Base-by-base conservation (phyloP, 192 early-diverging fungal genomes). In the Gamsiella multidivaricata region DNA sequence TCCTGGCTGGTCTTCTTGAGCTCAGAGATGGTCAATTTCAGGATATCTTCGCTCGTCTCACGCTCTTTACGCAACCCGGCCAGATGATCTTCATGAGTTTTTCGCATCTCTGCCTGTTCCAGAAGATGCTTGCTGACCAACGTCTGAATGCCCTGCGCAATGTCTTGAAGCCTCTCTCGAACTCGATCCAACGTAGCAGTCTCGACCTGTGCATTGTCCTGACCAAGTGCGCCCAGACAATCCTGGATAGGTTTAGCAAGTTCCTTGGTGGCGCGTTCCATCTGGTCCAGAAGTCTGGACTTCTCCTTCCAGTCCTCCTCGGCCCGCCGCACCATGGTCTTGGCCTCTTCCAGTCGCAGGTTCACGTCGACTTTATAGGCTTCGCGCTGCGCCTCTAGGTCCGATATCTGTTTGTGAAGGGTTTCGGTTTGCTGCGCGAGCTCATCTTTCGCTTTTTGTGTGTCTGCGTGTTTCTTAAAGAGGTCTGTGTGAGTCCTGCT, bases 271-370 rank as follows among this genome's bases (percentile, higher is more conserved):
- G 53, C 78, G 50, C 58, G 62, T n/a, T 70, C 63, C 32, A 46
- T 66, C 29, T 71, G 67, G 8, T 80, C 78, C 28, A 70, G 45
- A 3, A 70, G 36, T 15, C 62, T 52, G 1, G 67, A 80, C 39
- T 80, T 80, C 52, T 70, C 64, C 37, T 70, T 80, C 78, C 69
- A 80, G 36, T 70, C 67, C 34, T 65, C 68, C 51, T 70, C 63
- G 1, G 67, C 69, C 32, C 78, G 58, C 15, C 51, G 58, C 3
- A 70, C 64, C 78, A 80, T 71, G n/a, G 53, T 65, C 45, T 70
- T 70, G 43, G 69, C 78, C 22, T 80, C 69, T 20, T 70, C 69
- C 47, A 70, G 22, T 18, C 65, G 55, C 31, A 73, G 8, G 23
- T 81, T 45, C 9, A 80, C 65, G 47, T 68, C 68, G n/a, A 32